Evolutionary conservation across 2,329 filamentous ascomycete genomes (phyloP).

Genomic region (Penicillium sp.): DNA sequence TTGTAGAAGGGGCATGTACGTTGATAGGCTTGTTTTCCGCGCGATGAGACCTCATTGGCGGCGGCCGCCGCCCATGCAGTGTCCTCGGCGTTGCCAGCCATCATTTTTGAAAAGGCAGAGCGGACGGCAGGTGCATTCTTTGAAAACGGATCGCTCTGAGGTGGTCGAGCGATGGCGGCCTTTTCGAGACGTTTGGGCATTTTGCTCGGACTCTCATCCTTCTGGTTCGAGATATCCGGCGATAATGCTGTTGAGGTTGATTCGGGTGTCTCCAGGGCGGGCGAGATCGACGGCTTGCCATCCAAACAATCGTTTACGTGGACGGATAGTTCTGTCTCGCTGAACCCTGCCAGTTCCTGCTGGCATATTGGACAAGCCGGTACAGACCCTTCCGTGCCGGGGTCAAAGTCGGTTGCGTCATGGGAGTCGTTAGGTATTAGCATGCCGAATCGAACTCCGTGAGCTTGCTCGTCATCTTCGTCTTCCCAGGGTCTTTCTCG

Average conservation of each 20-base stretch:
- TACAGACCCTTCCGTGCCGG: constrained; percentile 15
- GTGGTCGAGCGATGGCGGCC: constrained; percentile 66
- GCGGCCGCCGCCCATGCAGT: constrained; percentile 84
- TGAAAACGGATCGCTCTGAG: constrained; percentile 72
- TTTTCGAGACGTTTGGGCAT: constrained; percentile 56
- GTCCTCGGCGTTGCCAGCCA: constrained; percentile 88
- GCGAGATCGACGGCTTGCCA: constrained; percentile 62
- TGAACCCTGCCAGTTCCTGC: constrained; percentile 54
- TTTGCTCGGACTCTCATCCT: constrained; percentile 9
- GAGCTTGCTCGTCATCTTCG: constrained; percentile 36
- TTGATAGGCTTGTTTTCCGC: constrained; percentile 79
- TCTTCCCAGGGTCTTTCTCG: constrained; percentile 59
- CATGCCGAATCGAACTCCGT: constrained; percentile 14
- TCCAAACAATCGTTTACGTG: constrained; percentile 95
- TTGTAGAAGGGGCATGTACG: constrained; percentile 98
- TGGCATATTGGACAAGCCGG: constrained; percentile 72
- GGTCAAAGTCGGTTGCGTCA: constrained; percentile 12
- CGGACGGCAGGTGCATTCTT: constrained; percentile 39
- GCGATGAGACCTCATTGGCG: constrained; percentile 66
- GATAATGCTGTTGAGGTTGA: not conserved
- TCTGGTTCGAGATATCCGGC: not conserved
- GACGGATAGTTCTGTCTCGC: constrained; percentile 57
- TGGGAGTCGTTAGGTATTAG: constrained; percentile 22
- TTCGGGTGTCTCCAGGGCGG: not conserved
- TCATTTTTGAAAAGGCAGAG: constrained; percentile 86